Conservation (phyloP, 1,284 basidiomycete genomes). For the Inonotus hispidus region DNA sequence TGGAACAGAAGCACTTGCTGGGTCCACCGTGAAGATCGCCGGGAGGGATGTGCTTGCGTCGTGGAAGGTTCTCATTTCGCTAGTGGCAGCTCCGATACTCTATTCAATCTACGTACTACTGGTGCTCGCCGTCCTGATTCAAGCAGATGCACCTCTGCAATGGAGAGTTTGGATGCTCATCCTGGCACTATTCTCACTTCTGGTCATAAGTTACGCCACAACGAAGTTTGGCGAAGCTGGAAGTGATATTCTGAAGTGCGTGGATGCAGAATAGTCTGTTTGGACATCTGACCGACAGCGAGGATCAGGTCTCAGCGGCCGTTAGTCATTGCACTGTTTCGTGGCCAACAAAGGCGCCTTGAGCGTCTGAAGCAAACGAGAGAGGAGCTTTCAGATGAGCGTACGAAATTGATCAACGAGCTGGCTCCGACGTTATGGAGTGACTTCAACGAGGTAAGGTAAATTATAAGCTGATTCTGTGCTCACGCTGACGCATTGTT, state of each 20-base stretch:
- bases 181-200: constrained; percentile 71
- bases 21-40: constrained; percentile 93
- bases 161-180: constrained; percentile 80
- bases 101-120: constrained; percentile 82
- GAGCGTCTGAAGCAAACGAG: constrained; percentile 79
- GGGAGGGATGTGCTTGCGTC: constrained; percentile 94
- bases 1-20: constrained; percentile 87
- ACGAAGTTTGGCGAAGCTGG: constrained; percentile 99
- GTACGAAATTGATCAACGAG: constrained; percentile 85
- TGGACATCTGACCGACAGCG: constrained; percentile 22
- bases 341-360: constrained; percentile 86
- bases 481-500: constrained; percentile 7
- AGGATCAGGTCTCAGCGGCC: constrained; percentile 81
- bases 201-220: constrained; percentile 90
- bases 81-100: constrained; percentile 84
- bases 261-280: constrained; percentile 25
- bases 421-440: constrained; percentile 85
- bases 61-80: constrained; percentile 96
- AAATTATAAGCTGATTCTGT: constrained; percentile 4
- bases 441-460: constrained; percentile 76
- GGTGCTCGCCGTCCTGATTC: constrained; percentile 73
- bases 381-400: constrained; percentile 77
- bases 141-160: constrained; percentile 55
- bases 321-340: constrained; percentile 83
- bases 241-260: constrained; percentile 95